Conservation (phyloP, 2,329 filamentous ascomycete species). For the Elsinoe australis region DNA sequence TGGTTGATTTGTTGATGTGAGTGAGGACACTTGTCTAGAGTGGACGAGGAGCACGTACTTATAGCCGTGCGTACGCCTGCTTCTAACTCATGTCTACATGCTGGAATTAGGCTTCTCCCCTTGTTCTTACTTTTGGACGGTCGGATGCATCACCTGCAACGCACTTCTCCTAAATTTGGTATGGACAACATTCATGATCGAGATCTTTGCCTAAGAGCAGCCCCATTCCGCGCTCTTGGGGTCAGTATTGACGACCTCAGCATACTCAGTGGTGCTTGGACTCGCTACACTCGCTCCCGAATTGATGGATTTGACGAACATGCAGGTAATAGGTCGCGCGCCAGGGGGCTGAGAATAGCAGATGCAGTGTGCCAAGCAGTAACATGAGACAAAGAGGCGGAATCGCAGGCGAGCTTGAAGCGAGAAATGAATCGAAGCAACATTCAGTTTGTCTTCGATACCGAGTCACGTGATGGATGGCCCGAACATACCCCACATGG, state of each 20-base stretch:
- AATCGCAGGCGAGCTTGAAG: neutral
- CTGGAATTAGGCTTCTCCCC: too few species aligned
- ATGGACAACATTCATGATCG: neutral
- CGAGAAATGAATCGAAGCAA: too few species aligned
- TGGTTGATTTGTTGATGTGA: constrained; percentile 1
- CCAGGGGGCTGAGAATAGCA: neutral
- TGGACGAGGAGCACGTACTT: neutral
- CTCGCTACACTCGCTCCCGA: constrained; percentile 7
- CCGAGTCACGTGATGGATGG: too few species aligned
- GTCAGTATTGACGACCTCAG: neutral
- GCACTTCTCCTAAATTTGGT: neutral
- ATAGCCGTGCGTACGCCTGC: too few species aligned
- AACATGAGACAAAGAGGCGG: neutral
- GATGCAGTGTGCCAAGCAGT: neutral
- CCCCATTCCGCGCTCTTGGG: neutral
- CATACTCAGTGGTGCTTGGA: neutral
- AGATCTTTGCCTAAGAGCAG: neutral
- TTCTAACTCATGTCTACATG: too few species aligned
- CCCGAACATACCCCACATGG: too few species aligned
- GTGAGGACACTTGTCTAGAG: neutral
- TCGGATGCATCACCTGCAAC: neutral
- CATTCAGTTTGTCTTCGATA: too few species aligned
- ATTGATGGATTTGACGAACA: constrained; percentile 6
- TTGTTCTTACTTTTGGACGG: too few species aligned
- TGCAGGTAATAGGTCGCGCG: neutral